Evolutionary conservation across 2,329 filamentous ascomycete species (phyloP).

Genomic region (Thyridium curvatum): DNA sequence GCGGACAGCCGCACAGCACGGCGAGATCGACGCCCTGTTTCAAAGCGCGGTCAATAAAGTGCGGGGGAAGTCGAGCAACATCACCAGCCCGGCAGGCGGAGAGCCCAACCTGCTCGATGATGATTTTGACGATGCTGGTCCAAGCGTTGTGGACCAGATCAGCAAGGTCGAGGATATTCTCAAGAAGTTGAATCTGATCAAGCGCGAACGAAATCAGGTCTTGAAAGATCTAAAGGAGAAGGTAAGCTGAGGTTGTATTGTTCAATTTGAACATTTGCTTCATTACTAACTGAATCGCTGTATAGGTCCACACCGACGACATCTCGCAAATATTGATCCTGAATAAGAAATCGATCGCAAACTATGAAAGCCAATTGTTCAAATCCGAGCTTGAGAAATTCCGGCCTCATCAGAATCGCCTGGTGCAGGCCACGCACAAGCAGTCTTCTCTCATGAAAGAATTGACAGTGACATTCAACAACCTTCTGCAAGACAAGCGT

Average conservation of each 20-base stretch:
- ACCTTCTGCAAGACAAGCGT: constrained; percentile 85
- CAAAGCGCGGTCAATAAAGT: constrained; percentile 79
- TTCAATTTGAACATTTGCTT: no score
- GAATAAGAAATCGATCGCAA: constrained; percentile 94
- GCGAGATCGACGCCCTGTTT: constrained; percentile 83
- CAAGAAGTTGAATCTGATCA: constrained; percentile 86
- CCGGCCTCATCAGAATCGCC: constrained; percentile 80
- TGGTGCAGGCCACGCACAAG: constrained; percentile 92
- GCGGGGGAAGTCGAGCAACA: constrained; percentile 57
- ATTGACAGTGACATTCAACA: constrained; percentile 78
- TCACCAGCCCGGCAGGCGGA: constrained; percentile 50
- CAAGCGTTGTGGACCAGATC: constrained; percentile 86
- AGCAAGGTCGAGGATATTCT: constrained; percentile 81
- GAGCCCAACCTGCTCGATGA: constrained; percentile 85
- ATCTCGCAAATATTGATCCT: constrained; percentile 96
- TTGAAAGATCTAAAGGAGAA: constrained; percentile 97
- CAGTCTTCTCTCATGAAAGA: constrained; percentile 94
- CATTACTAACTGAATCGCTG: no score
- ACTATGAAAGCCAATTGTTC: constrained; percentile 88
- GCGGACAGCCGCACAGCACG: constrained; percentile 78
- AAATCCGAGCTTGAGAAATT: constrained; percentile 98
- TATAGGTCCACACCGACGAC: constrained; percentile 86
- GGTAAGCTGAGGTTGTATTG: constrained; percentile 59
- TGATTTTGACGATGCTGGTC: constrained; percentile 75
- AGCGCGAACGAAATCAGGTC: constrained; percentile 84